Evolutionary conservation across 1,284 basidiomycete species (phyloP).

Genomic region (Ceratobasidium sp.): DNA sequence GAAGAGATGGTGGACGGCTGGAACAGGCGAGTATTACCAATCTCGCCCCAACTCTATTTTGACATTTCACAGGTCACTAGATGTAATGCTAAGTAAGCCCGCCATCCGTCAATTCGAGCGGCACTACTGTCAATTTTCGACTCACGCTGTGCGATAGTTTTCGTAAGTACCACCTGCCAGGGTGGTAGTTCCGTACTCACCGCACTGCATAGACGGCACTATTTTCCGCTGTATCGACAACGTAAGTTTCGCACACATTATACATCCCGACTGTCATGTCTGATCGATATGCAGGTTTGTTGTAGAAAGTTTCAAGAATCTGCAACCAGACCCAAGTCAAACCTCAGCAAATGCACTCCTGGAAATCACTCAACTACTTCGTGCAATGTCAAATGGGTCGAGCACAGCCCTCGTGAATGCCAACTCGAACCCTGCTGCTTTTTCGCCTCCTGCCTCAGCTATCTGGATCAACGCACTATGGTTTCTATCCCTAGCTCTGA

Average conservation of each 20-base stretch:
- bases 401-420: background rate
- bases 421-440: background rate
- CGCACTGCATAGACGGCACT: conserved; percentile 9
- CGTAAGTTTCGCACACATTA: background rate
- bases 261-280: too few species aligned
- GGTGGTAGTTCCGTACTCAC: background rate
- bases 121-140: background rate
- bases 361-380: conserved; percentile 19
- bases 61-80: conserved; percentile 5
- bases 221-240: conserved; percentile 34
- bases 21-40: conserved; percentile 14
- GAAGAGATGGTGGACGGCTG: conserved; percentile 41
- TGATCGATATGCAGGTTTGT: conserved; percentile 19
- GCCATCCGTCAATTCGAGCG: too few species aligned
- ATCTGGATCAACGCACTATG: conserved; percentile 34
- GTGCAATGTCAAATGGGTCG: conserved; percentile 6
- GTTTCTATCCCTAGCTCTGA: conserved; percentile 34
- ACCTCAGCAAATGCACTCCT: conserved; percentile 10
- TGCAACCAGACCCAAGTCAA: conserved; percentile 11
- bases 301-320: conserved; percentile 25
- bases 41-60: background rate
- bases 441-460: conserved; percentile 7
- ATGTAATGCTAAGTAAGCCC: conserved; percentile 32
- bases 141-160: conserved; percentile 9
- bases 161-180: conserved; percentile 7